Evolutionary conservation across 148 eudicot genomes (phyloP), one percentile per base, ranked within the genome.

Genomic region (Polygonum aviculare): DNA sequence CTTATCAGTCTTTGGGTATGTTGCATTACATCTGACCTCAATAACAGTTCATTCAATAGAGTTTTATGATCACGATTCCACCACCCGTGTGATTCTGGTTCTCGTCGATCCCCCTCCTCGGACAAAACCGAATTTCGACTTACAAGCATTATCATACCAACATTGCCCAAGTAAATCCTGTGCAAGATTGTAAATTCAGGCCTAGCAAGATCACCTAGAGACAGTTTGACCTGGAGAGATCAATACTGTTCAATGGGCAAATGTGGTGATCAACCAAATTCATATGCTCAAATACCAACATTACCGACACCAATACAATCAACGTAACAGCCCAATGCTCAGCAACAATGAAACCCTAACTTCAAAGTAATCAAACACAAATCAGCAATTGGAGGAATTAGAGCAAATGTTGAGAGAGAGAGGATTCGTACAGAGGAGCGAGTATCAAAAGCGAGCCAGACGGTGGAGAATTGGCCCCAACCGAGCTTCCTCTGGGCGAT

Each of bases 381-480:
- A 12, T 33, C 16, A 19, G 40, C 44, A 38, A 67, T 67, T 67
- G 45, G 45, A 67, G 21, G 12, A 62, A 62, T 62, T 10, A 31
- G 69, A 62, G 12, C 21, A 67, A 67, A 67, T 67, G 72, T 67
- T 15, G 40, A 36, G 55, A 51, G 26, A 75, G 44, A 41, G 26
- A 36, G 76, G 31, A 26, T 26, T 72, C 93, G 50, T 87, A 93
- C 97, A 63, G 89, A 81, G 74, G 80, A 76, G 19, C 57, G 86
- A 44, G 93, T 90, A 49, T 90, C 96, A 82, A 84, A 93, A 79
- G 96, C 96, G 76, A 93, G 96, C 97, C 97, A 93, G 75, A 90
- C 97, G 78, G 97, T 93, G 35, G 97, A 93, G 81, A 93, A 93
- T 78, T 93, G 89, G 9, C 97, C 97, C 97, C 97, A 93, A 5